Percentiles rank a stretch among this genome's conserved stretches.
Evolutionary conservation across 257 asterid genomes (phyloP).

Genomic region (Solanum chiquidenum): DNA sequence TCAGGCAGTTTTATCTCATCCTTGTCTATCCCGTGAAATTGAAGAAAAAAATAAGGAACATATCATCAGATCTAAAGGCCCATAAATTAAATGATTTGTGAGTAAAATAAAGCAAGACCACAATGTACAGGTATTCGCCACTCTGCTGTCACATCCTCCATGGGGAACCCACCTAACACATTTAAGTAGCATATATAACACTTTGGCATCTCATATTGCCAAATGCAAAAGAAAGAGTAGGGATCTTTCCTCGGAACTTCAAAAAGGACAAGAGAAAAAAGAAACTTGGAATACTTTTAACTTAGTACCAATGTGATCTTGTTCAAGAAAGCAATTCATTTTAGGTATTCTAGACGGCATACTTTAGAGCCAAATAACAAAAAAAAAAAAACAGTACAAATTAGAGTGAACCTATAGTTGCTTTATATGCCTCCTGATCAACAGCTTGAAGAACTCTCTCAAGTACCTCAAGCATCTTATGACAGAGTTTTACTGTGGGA

Average conservation of each 20-base stretch:
- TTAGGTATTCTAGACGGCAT: not conserved
- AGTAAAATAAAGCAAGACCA: not conserved
- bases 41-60: not conserved
- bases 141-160: not conserved
- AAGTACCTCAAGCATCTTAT: constrained; percentile 21
- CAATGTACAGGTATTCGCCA: not conserved
- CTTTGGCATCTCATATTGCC: not conserved
- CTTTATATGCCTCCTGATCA: not conserved
- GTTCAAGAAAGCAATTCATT: not conserved
- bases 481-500: constrained; percentile 50
- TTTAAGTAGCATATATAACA: not conserved
- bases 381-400: not conserved
- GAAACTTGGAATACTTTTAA: not conserved
- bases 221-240: not conserved
- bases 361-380: not conserved
- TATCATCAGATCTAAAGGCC: not conserved
- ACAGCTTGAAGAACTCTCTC: constrained; percentile 37
- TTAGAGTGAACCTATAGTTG: not conserved
- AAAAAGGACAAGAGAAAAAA: not conserved
- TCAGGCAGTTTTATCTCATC: not conserved
- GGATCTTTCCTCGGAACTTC: not conserved
- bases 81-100: not conserved
- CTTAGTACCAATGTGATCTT: not conserved
- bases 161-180: not conserved
- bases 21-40: not conserved